Percentiles rank a stretch among this genome's conserved stretches.
phyloP scores from a whole-genome alignment of 345 rosid genomes.

The Limnanthes douglasii region DNA sequence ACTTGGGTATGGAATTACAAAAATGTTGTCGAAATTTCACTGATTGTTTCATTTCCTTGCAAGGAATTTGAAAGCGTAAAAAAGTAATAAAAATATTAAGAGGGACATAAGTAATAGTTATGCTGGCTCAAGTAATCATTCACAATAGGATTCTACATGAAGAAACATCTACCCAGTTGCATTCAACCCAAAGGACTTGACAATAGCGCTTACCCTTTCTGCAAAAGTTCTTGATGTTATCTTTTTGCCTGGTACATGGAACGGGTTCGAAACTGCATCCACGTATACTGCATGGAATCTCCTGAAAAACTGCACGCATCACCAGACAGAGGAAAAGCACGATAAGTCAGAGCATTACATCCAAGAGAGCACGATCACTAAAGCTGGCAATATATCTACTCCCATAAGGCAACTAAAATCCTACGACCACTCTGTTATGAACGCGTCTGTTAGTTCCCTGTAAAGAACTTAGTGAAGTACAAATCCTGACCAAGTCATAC shows the following conservation, averaged over 20 bases:
- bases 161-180: conserved; percentile 23
- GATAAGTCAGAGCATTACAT: conserved; percentile 2
- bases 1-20: too few relatives aligned
- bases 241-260: conserved; percentile 91
- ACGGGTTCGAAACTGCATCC: conserved; percentile 92
- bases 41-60: too few relatives aligned
- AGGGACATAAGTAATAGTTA: too few relatives aligned
- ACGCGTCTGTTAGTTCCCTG: not conserved
- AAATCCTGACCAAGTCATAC: too few relatives aligned
- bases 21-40: too few relatives aligned
- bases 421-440: not conserved
- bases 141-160: not conserved
- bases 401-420: too few relatives aligned
- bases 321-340: conserved; percentile 1
- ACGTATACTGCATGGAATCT: conserved; percentile 93
- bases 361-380: too few relatives aligned
- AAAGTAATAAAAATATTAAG: too few relatives aligned
- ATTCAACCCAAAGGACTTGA: conserved; percentile 66
- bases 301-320: conserved; percentile 46
- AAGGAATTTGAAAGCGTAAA: too few relatives aligned
- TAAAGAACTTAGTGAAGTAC: not conserved
- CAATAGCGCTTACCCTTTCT: conserved; percentile 66
- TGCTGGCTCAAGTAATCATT: too few relatives aligned
- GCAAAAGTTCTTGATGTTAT: conserved; percentile 81
- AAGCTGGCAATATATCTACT: too few relatives aligned